Percentiles rank a stretch among this genome's conserved stretches.
phyloP scores from a whole-genome alignment of 2,329 filamentous ascomycete genomes.

The Xylaria sp. region DNA sequence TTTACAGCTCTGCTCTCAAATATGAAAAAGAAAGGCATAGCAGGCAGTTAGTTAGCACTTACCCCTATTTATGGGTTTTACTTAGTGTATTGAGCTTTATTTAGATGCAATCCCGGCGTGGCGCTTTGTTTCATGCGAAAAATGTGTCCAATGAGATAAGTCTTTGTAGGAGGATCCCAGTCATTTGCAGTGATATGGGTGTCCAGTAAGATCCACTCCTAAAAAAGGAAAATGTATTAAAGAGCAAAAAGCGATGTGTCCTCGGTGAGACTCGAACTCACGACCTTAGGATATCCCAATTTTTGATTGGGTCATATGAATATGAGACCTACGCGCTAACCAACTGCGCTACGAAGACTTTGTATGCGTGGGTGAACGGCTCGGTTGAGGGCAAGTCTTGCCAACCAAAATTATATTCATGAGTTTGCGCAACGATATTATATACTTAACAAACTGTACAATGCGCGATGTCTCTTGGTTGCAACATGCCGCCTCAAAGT shows the following conservation, averaged over 20 bases:
- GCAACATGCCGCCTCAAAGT: background rate
- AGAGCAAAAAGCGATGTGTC: conserved; percentile 44
- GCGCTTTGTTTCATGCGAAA: background rate
- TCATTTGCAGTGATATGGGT: too few relatives aligned
- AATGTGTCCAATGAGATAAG: background rate
- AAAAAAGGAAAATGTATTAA: background rate
- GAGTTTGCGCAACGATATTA: too few relatives aligned
- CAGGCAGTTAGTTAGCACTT: background rate
- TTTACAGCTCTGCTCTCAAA: too few relatives aligned
- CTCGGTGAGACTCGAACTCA: conserved; percentile 63
- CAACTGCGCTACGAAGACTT: conserved; percentile 58
- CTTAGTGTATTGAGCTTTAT: background rate
- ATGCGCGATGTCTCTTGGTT: too few relatives aligned
- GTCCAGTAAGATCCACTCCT: too few relatives aligned
- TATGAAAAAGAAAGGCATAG: background rate
- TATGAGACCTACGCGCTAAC: conserved; percentile 58
- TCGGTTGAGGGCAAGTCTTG: too few relatives aligned
- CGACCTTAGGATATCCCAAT: conserved; percentile 57
- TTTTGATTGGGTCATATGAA: conserved; percentile 30
- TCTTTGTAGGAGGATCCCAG: background rate
- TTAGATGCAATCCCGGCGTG: background rate
- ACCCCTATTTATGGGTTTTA: background rate
- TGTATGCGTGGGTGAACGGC: too few relatives aligned
- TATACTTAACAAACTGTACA: background rate
- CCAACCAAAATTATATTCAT: too few relatives aligned